phyloP scores from a whole-genome alignment of 768 basidiomycete genomes.

The Termitomyces bulborhizus region DNA sequence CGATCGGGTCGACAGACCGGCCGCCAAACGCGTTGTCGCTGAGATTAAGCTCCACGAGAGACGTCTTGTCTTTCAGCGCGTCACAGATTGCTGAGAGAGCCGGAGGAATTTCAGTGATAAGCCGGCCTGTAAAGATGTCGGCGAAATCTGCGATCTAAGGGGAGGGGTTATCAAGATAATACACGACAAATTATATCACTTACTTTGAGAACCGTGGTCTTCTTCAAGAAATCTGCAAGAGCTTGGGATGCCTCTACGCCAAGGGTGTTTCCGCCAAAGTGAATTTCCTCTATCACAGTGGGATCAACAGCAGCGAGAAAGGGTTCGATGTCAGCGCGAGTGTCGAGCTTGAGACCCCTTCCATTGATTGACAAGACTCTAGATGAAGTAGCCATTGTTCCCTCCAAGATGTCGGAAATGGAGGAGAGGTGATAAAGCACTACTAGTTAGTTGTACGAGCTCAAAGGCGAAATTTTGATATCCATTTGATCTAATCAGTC shows the following conservation, averaged over 20 bases:
- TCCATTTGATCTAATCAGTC: not conserved
- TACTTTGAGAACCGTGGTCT: slow-evolving; percentile 67
- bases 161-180: not conserved
- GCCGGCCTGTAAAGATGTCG: slow-evolving; percentile 96
- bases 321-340: slow-evolving; percentile 68
- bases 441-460: no score
- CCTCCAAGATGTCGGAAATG: not conserved
- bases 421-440: not conserved
- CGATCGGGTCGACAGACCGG: slow-evolving; percentile 90
- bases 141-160: slow-evolving; percentile 87
- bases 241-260: slow-evolving; percentile 87
- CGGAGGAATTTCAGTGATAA: slow-evolving; percentile 90
- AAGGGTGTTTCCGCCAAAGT: slow-evolving; percentile 90
- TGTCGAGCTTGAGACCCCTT: slow-evolving; percentile 74
- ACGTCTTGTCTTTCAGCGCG: slow-evolving; percentile 72
- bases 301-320: slow-evolving; percentile 63
- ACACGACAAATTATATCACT: slow-evolving; percentile 12
- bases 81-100: slow-evolving; percentile 87
- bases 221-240: slow-evolving; percentile 72
- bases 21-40: slow-evolving; percentile 97
- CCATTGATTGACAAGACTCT: slow-evolving; percentile 46
- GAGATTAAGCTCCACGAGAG: slow-evolving; percentile 83
- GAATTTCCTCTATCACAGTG: slow-evolving; percentile 72
- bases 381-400: slow-evolving; percentile 22
- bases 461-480: slow-evolving; percentile 1